Conservation (phyloP, 345 rosid genomes). For the Rubroshorea leprosula region DNA sequence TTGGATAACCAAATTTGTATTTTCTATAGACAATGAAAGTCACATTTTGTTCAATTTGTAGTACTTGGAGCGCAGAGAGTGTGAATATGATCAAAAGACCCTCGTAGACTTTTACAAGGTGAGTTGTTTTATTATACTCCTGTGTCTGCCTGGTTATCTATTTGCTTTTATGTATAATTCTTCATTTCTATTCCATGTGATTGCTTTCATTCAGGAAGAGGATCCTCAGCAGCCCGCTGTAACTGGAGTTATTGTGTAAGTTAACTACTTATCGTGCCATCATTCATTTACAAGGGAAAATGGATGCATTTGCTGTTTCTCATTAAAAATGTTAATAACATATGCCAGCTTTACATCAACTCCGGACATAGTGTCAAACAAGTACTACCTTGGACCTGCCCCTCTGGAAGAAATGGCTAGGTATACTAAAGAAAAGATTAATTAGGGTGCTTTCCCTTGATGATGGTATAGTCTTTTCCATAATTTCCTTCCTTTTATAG, state of each 20-base stretch:
- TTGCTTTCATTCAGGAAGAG: slow-evolving; percentile 42
- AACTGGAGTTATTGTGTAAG: slow-evolving; percentile 86
- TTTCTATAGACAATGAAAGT: background rate
- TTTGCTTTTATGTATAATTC: background rate
- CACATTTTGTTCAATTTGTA: slow-evolving; percentile 19
- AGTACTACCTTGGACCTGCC: slow-evolving; percentile 94
- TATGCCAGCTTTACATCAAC: slow-evolving; percentile 89
- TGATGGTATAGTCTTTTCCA: too few relatives aligned
- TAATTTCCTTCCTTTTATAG: too few relatives aligned
- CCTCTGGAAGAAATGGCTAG: slow-evolving; percentile 91
- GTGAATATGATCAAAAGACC: slow-evolving; percentile 82
- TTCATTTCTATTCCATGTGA: background rate
- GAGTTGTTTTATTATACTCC: slow-evolving; percentile 14
- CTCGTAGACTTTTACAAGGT: slow-evolving; percentile 79
- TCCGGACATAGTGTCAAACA: slow-evolving; percentile 80
- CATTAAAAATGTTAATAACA: slow-evolving; percentile 5
- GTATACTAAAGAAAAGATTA: slow-evolving; percentile 28
- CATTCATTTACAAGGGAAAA: background rate
- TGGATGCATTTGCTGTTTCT: background rate
- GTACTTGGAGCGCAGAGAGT: slow-evolving; percentile 92
- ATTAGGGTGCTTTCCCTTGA: too few relatives aligned
- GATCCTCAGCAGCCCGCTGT: slow-evolving; percentile 50
- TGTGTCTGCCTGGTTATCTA: background rate
- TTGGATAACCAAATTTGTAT: background rate
- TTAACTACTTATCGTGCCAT: background rate